A percentile compares a stretch with the other conserved stretches of the same genome.
These are phyloP conservation scores for Leccinum rimulosum DNA, from an alignment of 768 basidiomycete genomes.

Conservation along the genomic window DNA sequence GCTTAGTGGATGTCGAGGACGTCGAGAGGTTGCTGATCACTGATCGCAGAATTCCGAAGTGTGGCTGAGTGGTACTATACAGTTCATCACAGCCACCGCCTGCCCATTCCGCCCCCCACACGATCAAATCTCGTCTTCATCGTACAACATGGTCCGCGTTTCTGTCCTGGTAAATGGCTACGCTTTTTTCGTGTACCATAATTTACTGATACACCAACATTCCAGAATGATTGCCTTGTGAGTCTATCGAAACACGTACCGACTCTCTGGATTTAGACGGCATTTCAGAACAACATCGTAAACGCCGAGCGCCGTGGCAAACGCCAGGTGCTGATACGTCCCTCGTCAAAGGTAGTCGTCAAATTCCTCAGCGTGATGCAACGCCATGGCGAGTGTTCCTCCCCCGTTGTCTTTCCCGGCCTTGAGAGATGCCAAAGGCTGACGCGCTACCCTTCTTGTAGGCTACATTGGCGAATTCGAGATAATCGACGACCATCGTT, in stretches of 20 bases:
- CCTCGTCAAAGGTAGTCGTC: slow-evolving; percentile 96
- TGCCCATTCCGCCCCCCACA: not conserved
- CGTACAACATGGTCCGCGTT: slow-evolving; percentile 75
- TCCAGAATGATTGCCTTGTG: slow-evolving; percentile 58
- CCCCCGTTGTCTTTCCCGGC: not conserved
- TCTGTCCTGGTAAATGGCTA: slow-evolving; percentile 63
- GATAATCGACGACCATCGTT: slow-evolving; percentile 97
- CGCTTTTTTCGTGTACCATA: not conserved
- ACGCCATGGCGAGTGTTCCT: slow-evolving; percentile 77
- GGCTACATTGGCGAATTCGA: slow-evolving; percentile 99
- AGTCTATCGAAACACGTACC: slow-evolving; percentile 15
- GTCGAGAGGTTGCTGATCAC: slow-evolving; percentile 7
- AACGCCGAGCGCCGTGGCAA: slow-evolving; percentile 99
- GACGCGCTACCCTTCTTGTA: slow-evolving; percentile 28
- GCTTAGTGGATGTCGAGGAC: slow-evolving; percentile 21
- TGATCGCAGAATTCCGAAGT: slow-evolving; percentile 18
- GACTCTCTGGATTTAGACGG: slow-evolving; percentile 1
- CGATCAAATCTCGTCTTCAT: not conserved
- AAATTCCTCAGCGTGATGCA: slow-evolving; percentile 99
- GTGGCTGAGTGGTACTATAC: slow-evolving; percentile 30
- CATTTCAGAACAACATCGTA: slow-evolving; percentile 89
- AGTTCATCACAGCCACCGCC: slow-evolving; percentile 26
- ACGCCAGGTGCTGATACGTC: slow-evolving; percentile 96
- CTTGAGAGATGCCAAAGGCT: not conserved
- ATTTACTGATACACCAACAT: not conserved